Percentiles rank a stretch among this genome's conserved stretches.
Conservation (phyloP, 2,329 filamentous ascomycete genomes). For the Claviceps sp. region DNA sequence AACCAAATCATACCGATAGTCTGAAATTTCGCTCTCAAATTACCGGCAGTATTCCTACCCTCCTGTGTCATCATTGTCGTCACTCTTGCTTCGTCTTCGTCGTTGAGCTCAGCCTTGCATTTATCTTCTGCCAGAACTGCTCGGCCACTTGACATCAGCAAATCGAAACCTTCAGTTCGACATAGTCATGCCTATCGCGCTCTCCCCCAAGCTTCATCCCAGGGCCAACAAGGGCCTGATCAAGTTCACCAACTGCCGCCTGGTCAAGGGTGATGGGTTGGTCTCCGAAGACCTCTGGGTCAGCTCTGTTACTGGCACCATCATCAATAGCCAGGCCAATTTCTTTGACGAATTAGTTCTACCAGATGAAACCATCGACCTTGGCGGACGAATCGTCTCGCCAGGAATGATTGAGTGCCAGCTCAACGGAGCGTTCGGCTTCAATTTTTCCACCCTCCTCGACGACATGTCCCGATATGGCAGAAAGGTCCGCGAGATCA, state of each 20-base stretch:
- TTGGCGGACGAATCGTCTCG: slow-evolving; percentile 69
- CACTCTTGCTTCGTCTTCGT: neutral
- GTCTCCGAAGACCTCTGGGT: slow-evolving; percentile 80
- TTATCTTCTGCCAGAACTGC: neutral
- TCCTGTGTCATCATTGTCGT: neutral
- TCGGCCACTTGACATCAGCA: neutral
- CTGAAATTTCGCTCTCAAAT: neutral
- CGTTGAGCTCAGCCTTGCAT: neutral
- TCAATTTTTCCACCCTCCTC: slow-evolving; percentile 78
- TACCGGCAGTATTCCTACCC: neutral
- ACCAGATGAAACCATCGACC: slow-evolving; percentile 64
- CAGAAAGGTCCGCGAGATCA: slow-evolving; percentile 58
- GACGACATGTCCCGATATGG: slow-evolving; percentile 55
- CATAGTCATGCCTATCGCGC: slow-evolving; percentile 33
- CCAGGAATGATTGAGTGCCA: slow-evolving; percentile 86
- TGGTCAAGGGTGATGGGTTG: slow-evolving; percentile 54
- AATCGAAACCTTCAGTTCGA: neutral
- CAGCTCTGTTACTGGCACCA: slow-evolving; percentile 66
- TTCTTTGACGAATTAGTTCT: slow-evolving; percentile 56
- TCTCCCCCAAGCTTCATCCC: slow-evolving; percentile 21
- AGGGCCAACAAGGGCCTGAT: slow-evolving; percentile 44
- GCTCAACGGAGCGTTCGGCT: slow-evolving; percentile 83
- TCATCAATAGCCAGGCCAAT: slow-evolving; percentile 54
- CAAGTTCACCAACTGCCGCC: slow-evolving; percentile 79
- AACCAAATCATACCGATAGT: neutral